Evolutionary conservation across 306 rosid genomes (phyloP).

Genomic region (Prinsepia uniflora): DNA sequence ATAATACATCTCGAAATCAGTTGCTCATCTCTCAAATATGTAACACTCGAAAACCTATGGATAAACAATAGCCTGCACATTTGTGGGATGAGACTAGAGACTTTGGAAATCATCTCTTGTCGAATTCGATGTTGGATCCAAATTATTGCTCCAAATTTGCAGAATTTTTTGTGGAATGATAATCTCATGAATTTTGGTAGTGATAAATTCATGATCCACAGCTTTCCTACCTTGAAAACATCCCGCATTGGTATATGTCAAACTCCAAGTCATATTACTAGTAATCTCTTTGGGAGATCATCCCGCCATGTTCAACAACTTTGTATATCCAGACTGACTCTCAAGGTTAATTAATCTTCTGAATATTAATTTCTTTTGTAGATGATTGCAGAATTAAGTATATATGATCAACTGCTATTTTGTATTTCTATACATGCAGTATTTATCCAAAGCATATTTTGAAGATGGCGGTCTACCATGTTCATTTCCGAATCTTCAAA

Average conservation of each 20-base stretch:
- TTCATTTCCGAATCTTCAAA: background rate
- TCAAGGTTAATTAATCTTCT: no score
- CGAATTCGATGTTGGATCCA: no score
- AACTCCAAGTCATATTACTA: no score
- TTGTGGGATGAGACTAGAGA: background rate
- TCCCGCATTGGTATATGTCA: no score
- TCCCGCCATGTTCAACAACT: background rate
- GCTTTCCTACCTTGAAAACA: background rate
- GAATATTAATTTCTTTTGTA: no score
- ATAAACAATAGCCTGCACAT: background rate
- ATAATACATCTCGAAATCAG: no score
- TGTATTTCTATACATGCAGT: background rate
- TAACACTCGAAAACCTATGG: background rate
- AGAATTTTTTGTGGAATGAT: background rate
- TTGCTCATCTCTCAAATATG: no score
- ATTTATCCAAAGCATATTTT: background rate
- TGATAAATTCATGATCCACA: background rate
- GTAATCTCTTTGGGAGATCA: background rate
- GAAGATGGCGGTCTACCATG: background rate
- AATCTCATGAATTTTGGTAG: background rate
- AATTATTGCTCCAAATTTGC: no score
- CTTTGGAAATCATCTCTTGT: no score
- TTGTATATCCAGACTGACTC: no score
- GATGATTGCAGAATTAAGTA: no score
- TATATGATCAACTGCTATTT: no score